phyloP scores from a whole-genome alignment of 495 filamentous ascomycete genomes.

The Hypoxylon fragiforme region DNA sequence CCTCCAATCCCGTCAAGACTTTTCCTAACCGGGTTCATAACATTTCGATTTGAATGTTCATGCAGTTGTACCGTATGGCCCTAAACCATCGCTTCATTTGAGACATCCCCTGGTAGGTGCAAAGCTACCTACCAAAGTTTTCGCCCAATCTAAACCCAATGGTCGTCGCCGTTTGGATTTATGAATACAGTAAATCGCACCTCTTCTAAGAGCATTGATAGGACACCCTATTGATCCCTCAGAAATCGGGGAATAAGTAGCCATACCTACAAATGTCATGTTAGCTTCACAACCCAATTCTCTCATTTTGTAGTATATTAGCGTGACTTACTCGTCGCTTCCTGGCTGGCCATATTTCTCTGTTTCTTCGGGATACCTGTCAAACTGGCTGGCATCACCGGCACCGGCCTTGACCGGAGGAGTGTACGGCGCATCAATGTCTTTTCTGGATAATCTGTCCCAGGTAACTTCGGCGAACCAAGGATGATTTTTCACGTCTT shows the following conservation, averaged over 20 bases:
- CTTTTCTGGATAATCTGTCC: slow-evolving; percentile 89
- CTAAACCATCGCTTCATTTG: too few relatives aligned
- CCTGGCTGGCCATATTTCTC: slow-evolving; percentile 82
- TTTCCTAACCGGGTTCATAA: background rate
- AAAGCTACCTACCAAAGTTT: background rate
- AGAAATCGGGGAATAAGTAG: slow-evolving; percentile 75
- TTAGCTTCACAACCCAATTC: slow-evolving; percentile 13
- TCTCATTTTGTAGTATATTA: slow-evolving; percentile 16
- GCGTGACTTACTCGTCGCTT: slow-evolving; percentile 74
- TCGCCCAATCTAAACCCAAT: slow-evolving; percentile 8
- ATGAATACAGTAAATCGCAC: slow-evolving; percentile 1
- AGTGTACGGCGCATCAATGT: slow-evolving; percentile 97
- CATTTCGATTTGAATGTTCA: too few relatives aligned
- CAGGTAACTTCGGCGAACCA: slow-evolving; percentile 99
- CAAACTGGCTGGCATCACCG: slow-evolving; percentile 96
- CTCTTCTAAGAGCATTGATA: slow-evolving; percentile 4
- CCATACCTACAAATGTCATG: slow-evolving; percentile 57
- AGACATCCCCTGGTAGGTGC: too few relatives aligned
- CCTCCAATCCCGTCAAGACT: too few relatives aligned
- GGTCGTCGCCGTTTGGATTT: background rate
- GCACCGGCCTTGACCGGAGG: slow-evolving; percentile 92
- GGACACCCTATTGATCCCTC: slow-evolving; percentile 26
- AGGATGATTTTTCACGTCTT: slow-evolving; percentile 90
- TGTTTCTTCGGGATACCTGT: slow-evolving; percentile 95
- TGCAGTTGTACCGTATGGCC: too few relatives aligned